Percentiles rank a stretch among this genome's conserved stretches.
These are phyloP conservation scores for Fusarium neocosmosporiellum DNA, from an alignment of 2,329 filamentous ascomycete species.

Conservation along the genomic window DNA sequence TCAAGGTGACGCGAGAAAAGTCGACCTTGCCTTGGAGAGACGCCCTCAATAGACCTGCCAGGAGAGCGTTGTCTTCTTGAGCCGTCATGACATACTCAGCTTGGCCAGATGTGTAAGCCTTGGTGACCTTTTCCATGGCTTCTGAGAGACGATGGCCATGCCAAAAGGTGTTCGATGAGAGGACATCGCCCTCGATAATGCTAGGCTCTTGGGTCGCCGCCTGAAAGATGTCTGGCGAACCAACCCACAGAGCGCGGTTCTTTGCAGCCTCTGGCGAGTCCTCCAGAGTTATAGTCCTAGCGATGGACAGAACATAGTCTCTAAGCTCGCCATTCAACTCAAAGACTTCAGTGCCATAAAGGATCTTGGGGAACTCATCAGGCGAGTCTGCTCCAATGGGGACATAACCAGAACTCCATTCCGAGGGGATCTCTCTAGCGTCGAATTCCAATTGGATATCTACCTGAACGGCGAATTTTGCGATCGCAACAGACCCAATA, in stretches of 20 bases:
- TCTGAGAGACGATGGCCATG: conserved; percentile 32
- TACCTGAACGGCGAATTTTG: conserved; percentile 35
- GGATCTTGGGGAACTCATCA: conserved; percentile 20
- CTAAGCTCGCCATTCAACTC: conserved; percentile 26
- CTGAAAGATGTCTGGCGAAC: not conserved
- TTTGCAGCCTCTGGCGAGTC: conserved; percentile 12
- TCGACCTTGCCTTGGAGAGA: conserved; percentile 23
- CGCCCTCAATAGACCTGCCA: conserved; percentile 28
- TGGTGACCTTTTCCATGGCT: conserved; percentile 31
- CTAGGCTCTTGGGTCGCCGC: conserved; percentile 11
- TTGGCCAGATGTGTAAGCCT: conserved; percentile 26
- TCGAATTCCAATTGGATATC: conserved; percentile 33
- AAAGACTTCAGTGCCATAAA: conserved; percentile 37
- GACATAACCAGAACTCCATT: conserved; percentile 31
- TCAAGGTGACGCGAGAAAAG: conserved; percentile 27
- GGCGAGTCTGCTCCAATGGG: conserved; percentile 28
- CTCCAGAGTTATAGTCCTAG: conserved; percentile 1
- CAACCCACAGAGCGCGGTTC: conserved; percentile 18
- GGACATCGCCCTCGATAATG: conserved; percentile 32
- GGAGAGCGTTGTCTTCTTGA: conserved; percentile 33
- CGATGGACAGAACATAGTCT: conserved; percentile 20
- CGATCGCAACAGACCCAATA: conserved; percentile 34
- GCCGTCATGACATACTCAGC: conserved; percentile 36
- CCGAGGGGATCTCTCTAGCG: conserved; percentile 26
- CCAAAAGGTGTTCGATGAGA: conserved; percentile 38